Evolutionary conservation across 257 asterid genomes (phyloP), one percentile per base, ranked within the genome.

Genomic region (Scutellaria baicalensis): DNA sequence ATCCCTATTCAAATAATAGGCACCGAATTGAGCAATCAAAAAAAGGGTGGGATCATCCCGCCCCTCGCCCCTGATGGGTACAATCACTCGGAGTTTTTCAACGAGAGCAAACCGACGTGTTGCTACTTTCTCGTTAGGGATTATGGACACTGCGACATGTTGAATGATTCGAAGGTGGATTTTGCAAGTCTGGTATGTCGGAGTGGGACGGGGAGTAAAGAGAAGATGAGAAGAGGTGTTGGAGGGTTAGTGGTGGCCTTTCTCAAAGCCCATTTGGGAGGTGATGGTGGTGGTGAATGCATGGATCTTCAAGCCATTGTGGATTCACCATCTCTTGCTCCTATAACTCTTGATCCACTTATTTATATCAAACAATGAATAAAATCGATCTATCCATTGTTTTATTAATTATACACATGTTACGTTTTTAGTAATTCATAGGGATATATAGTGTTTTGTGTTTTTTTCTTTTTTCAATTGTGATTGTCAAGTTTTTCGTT

Each of bases 241-340:
- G 97, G 84, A 45, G 97, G 95, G 64, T 80, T 88, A 68, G 81
- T 86, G 0, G 96, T 88, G 57, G 85, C 93, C 39, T 90, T 88
- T 70, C 78, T 88, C 39, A 68, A 88, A 65, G 93, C 88, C 73
- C 86, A 86, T 72, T 80, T 90, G 91, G 80, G 63, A 8, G 58
- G 56, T 48, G 55, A 5, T 50, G 56, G 8, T 51, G 58, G 23
- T 31, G 83, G 72, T 33, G 78, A 83, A 23, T 51, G 51, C 13
- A 48, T 57, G 39, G 64, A 72, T 74, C 79, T 88, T 18, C 65
- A 69, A 4, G 66, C 67, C 4, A 76, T 89, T 38, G 84, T 79
- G 14, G 75, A 69, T 74, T 59, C 44, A 20, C 89, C 94, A 0
- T 27, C n/a, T 49, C 21, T 69, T 48, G 94, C 94, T 40, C 94